Evolutionary conservation across 176 grass and related monocot species (phyloP).

Genomic region (Canna indica): DNA sequence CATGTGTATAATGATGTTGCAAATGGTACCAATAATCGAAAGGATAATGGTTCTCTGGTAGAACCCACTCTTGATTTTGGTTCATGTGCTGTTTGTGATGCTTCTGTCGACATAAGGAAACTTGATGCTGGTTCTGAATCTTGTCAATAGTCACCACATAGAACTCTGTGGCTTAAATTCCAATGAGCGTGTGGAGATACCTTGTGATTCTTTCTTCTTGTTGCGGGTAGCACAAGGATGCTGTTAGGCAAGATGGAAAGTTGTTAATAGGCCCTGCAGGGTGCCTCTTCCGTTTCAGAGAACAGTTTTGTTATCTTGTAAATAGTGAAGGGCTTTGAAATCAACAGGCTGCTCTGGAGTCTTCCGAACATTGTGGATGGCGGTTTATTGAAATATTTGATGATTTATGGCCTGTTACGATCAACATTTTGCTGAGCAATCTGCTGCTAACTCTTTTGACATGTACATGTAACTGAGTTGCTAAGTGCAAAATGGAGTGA

Average conservation of each 20-base stretch:
- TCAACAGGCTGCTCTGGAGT: background rate
- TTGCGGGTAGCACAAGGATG: background rate
- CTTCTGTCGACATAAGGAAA: background rate
- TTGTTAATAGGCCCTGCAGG: background rate
- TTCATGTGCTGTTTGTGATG: background rate
- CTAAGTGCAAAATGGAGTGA: background rate
- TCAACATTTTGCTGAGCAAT: background rate
- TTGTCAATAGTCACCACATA: background rate
- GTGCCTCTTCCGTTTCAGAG: background rate
- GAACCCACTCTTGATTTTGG: conserved; percentile 30
- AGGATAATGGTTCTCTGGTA: conserved; percentile 32
- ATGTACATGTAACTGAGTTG: background rate
- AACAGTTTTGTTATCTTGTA: background rate
- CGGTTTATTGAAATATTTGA: background rate
- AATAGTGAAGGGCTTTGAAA: background rate
- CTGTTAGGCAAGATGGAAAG: background rate
- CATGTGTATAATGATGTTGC: conserved; percentile 34
- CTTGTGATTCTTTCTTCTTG: background rate
- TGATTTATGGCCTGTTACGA: background rate
- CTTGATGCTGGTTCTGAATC: background rate
- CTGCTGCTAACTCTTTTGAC: background rate
- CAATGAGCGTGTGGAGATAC: too few relatives aligned
- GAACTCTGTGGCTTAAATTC: background rate
- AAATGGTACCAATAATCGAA: conserved; percentile 20
- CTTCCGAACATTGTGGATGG: background rate